Base-by-base conservation (phyloP, 179 eudicot species). In the Beta lomatogona region DNA sequence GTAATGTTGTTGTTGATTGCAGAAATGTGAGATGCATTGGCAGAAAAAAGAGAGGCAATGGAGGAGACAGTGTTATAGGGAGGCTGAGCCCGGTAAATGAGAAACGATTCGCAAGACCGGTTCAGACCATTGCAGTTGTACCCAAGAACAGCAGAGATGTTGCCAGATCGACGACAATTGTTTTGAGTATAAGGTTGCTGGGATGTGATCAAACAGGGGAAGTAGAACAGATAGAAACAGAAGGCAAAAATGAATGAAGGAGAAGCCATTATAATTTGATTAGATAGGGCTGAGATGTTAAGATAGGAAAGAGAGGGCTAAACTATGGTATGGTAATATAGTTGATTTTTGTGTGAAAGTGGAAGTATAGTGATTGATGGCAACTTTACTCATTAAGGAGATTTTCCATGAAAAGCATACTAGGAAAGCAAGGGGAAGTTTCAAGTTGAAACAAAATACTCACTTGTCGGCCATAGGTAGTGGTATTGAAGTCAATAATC, bases 101-200 rank as follows among this genome's bases (percentile, higher is more conserved):
- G 87, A 72, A 85, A 94, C 28, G 97, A 74, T 28, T 86, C 86
- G 85, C 98, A 94, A 7, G 75, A 85, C 48, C 28, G 85, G 73
- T 83, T 77, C 0, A 82, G 50, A 76, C 97, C 98, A 86, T 94
- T 93, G 83, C 98, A 94, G 84, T 80, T 41, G 82, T 88, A 94
- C 5, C 95, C 94, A 25, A 77, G 83, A 50, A 53, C 88, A 44
- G 96, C 86, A 19, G 89, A 79, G 45, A 87, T 80, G 57, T 82
- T 85, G 64, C 72, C 82, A 12, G 8, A 44, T 54, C 15, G 64
- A 53, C 80, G 67, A 82, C 57, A 92, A 8, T 4, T 44, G 48
- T 80, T 85, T 12, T 78, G 60, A 19, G 79, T 70, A 72, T 93
- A 93, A 52, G 93, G 90, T 66, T 93, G 96, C 57, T 93, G 97